Base-by-base conservation (phyloP, 805 yeast genomes). In the Suhomyces kilbournensis region DNA sequence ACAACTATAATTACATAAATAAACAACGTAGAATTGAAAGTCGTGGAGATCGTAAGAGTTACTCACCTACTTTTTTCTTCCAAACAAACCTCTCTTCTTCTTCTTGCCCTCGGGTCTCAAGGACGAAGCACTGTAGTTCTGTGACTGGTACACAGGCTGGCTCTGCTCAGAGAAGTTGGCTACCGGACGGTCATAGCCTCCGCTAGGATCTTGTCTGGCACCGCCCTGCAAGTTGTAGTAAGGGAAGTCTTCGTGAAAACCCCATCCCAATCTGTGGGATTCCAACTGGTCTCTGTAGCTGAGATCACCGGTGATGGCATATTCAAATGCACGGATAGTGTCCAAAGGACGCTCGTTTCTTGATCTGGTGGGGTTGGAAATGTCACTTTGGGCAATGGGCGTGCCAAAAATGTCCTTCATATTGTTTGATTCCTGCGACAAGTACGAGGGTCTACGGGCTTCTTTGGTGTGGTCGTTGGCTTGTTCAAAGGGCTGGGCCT, bases 271-370 rank as follows among this genome's bases (percentile, higher is more conserved):
- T 17, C 82, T 76, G 7, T 82, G 81, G 3, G 92, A 78, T 70
- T 92, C 97, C 62, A 90, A 76, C 61, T 88, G 90, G 52, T 90
- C 94, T 50, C 85, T 83, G 75, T 88, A 86, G 10, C 81, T 70
- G 53, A 79, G 72, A 69, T 94, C 99, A 49, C 97, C 97, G 6
- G 97, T 90, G 57, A 94, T 91, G 38, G 97, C 85, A 66, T 86
- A 94, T 75, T 94, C 98, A 70, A 94, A 94, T 4, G 89, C 79
- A 61, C 98, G 80, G 63, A 94, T 92, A 2, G 99, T 94, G 69
- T 96, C 99, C 62, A 94, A 75, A 3, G 99, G 99, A 63, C 99
- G 83, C 72, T 94, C 99, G 68, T 92, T 93, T 70, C 99, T 82
- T 19, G 88, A 73, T 63, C 99, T 81, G 6, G 97, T 85, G 26